Evolutionary conservation across 306 rosid genomes (phyloP), one percentile per base, ranked within the genome.

Genomic region (barrel medic (Medicago truncatula)): DNA sequence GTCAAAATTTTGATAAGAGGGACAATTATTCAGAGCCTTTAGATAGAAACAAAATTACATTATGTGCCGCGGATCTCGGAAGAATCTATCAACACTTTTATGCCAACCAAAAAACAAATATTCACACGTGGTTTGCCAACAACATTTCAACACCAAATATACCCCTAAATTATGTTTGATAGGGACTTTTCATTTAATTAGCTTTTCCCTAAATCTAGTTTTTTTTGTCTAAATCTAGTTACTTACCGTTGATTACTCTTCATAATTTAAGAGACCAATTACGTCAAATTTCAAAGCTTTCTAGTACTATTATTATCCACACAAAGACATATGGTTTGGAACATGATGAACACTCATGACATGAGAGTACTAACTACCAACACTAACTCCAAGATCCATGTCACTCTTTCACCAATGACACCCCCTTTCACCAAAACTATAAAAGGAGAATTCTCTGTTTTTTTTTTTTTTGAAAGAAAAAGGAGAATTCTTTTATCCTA

Each of bases 241-340:
- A 58, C 64, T 16, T 68, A 40, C 76, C 73, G 73, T 40, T 70
- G 73, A 81, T 80, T 75, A 49, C 80, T 80, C 73, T 25, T 47
- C 18, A 68, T 58, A 67, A 38, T 67, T 47, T 25, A 49, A 56
- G 75, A 73, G 25, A 61, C 10, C 13, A 61, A 36, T 28, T 3
- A 28, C 3, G 52, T 47, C 17, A 73, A 78, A 71, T 71, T 73
- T 53, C 38, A 8, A 79, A 53, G 13, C 60, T 40, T 50, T 63
- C 74, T 53, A 39, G 4, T 44, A 50, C 62, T 43, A 58, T 68
- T 56, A 58, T 68, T 28, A 28, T 28, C 31, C 31, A 28, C 28
- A 67, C n/a, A 34, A 34, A 44, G 52, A 57, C 57, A 28, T 17
- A 53, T 8, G 21, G 62, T 7, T 52, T 52, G 40, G 6, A 60